These are phyloP conservation scores for Peronospora farinosa DNA, from an alignment of 352 stramenopile species.

Conservation along the genomic window DNA sequence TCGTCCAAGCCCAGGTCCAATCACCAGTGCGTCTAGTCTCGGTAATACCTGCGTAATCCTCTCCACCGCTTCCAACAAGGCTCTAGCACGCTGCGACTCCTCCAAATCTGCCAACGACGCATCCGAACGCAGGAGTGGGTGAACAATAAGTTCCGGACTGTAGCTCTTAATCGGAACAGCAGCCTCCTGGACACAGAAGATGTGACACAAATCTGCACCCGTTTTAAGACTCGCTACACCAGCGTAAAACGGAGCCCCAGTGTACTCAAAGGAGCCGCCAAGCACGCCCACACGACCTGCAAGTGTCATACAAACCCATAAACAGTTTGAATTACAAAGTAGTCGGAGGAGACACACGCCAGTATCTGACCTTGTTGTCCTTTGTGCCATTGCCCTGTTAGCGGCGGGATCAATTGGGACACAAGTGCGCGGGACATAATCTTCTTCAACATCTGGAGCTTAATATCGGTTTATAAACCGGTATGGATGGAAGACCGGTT, in stretches of 20 bases:
- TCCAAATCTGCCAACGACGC: slow-evolving; percentile 14
- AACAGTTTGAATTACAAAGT: neutral
- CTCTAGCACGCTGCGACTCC: slow-evolving; percentile 18
- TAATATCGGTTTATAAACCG: neutral
- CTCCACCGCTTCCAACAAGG: slow-evolving; percentile 34
- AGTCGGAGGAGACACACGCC: neutral
- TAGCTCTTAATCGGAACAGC: slow-evolving; percentile 97
- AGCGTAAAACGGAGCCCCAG: slow-evolving; percentile 95
- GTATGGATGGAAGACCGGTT: neutral
- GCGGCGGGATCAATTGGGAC: slow-evolving; percentile 52
- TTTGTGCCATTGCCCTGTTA: slow-evolving; percentile 61
- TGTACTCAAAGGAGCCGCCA: slow-evolving; percentile 95
- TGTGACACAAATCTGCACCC: slow-evolving; percentile 92
- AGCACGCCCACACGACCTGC: slow-evolving; percentile 88
- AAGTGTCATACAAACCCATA: neutral
- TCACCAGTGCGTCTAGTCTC: slow-evolving; percentile 71
- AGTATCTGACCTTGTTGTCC: slow-evolving; percentile 55
- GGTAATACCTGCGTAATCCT: slow-evolving; percentile 52
- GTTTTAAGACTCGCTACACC: slow-evolving; percentile 90
- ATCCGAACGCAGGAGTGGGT: slow-evolving; percentile 69
- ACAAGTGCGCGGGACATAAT: slow-evolving; percentile 23
- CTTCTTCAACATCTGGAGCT: neutral
- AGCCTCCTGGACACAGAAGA: slow-evolving; percentile 93
- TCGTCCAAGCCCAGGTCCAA: slow-evolving; percentile 92
- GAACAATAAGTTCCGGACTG: slow-evolving; percentile 94